Conservation (phyloP, 2,329 filamentous ascomycete species). For the Zymoseptoria tritici region DNA sequence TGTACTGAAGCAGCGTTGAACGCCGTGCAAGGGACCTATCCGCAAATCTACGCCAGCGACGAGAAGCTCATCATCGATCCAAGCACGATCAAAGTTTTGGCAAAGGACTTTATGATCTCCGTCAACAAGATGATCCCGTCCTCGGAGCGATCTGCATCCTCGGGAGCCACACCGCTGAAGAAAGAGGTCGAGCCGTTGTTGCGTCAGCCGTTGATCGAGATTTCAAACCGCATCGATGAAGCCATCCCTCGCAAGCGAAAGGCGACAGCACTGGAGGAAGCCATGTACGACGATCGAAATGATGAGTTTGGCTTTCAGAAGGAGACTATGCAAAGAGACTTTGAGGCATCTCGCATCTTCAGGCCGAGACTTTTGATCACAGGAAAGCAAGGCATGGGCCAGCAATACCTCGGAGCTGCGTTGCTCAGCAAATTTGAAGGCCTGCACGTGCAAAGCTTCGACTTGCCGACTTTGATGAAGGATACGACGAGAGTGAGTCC, state of each 20-base stretch:
- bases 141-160: slow-evolving; percentile 81
- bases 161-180: slow-evolving; percentile 73
- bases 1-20: slow-evolving; percentile 96
- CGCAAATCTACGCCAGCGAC: slow-evolving; percentile 87
- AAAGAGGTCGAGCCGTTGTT: slow-evolving; percentile 75
- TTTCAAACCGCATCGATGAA: slow-evolving; percentile 58
- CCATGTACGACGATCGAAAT: slow-evolving; percentile 82
- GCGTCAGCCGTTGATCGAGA: slow-evolving; percentile 60
- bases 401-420: slow-evolving; percentile 78
- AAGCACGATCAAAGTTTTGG: slow-evolving; percentile 72
- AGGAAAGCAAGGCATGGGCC: slow-evolving; percentile 84
- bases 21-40: slow-evolving; percentile 88
- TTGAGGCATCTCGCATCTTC: slow-evolving; percentile 82
- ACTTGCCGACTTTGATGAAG: slow-evolving; percentile 76
- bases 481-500: slow-evolving; percentile 62
- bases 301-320: slow-evolving; percentile 76
- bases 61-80: slow-evolving; percentile 87
- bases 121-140: slow-evolving; percentile 95
- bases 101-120: slow-evolving; percentile 95
- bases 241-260: slow-evolving; percentile 79
- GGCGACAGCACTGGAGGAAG: slow-evolving; percentile 84
- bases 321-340: slow-evolving; percentile 63
- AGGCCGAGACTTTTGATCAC: slow-evolving; percentile 77
- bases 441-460: slow-evolving; percentile 89
- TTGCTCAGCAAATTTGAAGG: slow-evolving; percentile 87